Evolutionary conservation across 2,329 filamentous ascomycete species (phyloP), one percentile per base, ranked within the genome.

Genomic region (Colletotrichum sp.): DNA sequence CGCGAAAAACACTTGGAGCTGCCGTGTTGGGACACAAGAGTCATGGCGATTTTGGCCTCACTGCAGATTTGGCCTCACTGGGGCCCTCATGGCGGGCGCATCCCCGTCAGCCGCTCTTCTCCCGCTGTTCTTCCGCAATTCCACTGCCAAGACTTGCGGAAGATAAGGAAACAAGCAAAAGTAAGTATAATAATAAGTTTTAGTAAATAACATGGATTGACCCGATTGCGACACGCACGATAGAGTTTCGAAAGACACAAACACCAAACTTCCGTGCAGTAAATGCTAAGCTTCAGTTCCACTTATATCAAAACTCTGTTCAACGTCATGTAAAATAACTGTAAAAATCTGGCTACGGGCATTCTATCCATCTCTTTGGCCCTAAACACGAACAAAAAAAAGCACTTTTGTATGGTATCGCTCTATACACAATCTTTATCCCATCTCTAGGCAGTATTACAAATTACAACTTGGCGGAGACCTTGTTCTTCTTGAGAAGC

Each of bases 401-500:
- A 67, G 28, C 55, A 60, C n/a, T 61, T 69, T 69, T 61, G 67
- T 69, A 63, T 63, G 67, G 57, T 70, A 70, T 63, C 67, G 67
- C 57, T 70, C 57, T 36, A 34, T 55, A 38, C 18, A 28, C 34
- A 38, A 24, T 28, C 34, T 21, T 64, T 38, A 21, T n/a, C 28
- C 61, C 61, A 61, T 16, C 65, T 28, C 66, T 38, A 34, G 21
- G 21, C 10, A 24, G 15, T 16, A 24, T 18, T 48, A 43, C 52
- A 52, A 48, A 38, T 75, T 84, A 91, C 78, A 90, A 80, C 83
- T 87, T 89, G 64, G 87, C 85, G 26, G n/a, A 75, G 68, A 30
- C 85, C 74, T 84, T 83, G 75, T 85, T 85, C 79, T 87, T 89
- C 77, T 87, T 84, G 80, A 93, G 79, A 26, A 93, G 82, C 78